phyloP scores from a whole-genome alignment of 306 rosid genomes.

The Datisca glomerata region DNA sequence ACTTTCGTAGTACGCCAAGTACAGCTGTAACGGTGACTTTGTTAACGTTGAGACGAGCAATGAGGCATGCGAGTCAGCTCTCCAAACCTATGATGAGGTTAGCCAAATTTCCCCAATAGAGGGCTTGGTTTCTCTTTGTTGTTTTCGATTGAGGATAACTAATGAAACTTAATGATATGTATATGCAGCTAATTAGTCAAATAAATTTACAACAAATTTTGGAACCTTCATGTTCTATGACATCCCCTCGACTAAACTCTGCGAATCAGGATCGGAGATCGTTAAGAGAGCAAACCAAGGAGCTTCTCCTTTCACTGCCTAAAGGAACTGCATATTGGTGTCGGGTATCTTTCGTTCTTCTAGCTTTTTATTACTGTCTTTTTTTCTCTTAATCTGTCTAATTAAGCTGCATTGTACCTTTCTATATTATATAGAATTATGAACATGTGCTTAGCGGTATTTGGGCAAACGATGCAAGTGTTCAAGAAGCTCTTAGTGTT shows the following conservation, averaged over 20 bases:
- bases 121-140: too few relatives aligned
- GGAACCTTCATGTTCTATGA: constrained; percentile 11
- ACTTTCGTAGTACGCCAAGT: not conserved
- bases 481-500: constrained; percentile 3
- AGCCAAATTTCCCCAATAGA: too few relatives aligned
- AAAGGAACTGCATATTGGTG: constrained; percentile 7
- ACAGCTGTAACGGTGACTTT: constrained; percentile 1
- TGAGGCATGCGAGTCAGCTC: too few relatives aligned
- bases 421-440: constrained; percentile 3
- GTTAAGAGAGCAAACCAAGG: constrained; percentile 1
- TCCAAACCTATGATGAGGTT: too few relatives aligned
- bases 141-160: too few relatives aligned
- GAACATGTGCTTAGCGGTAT: constrained; percentile 1
- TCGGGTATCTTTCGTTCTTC: constrained; percentile 2
- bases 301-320: constrained; percentile 7
- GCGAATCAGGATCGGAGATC: not conserved
- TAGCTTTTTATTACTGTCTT: too few relatives aligned
- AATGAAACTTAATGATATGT: too few relatives aligned
- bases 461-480: constrained; percentile 7
- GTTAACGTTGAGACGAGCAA: constrained; percentile 1
- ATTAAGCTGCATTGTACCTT: too few relatives aligned
- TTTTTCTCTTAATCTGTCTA: too few relatives aligned
- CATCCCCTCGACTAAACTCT: not conserved
- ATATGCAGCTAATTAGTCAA: constrained; percentile 2
- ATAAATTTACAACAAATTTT: constrained; percentile 3